phyloP scores from a whole-genome alignment of 805 yeast species.

The Wickerhamomyces strasburgensis region DNA sequence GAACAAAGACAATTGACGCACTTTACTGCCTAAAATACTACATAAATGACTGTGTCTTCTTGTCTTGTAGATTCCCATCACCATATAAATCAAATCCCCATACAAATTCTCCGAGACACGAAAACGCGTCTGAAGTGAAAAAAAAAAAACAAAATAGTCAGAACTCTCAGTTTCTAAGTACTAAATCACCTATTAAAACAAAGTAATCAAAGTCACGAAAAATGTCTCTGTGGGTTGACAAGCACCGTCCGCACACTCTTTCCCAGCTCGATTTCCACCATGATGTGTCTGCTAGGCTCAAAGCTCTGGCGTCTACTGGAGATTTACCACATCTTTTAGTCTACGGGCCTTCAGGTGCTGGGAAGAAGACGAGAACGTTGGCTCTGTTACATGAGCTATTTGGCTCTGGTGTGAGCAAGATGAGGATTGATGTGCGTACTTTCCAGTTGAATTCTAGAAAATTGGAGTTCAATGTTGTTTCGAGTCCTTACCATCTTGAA shows the following conservation, averaged over 20 bases:
- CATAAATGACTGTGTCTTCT: no score
- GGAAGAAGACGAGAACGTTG: slow-evolving; percentile 90
- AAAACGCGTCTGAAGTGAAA: no score
- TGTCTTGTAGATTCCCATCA: no score
- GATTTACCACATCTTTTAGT: slow-evolving; percentile 91
- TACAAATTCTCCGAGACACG: no score
- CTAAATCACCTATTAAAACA: no score
- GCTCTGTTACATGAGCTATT: slow-evolving; percentile 74
- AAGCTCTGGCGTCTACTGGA: slow-evolving; percentile 60
- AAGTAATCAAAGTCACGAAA: no score
- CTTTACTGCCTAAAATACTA: no score
- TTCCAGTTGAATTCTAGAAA: slow-evolving; percentile 73
- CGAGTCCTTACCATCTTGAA: slow-evolving; percentile 86
- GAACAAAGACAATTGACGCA: no score
- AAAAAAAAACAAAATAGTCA: no score
- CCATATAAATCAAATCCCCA: no score
- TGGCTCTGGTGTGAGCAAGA: slow-evolving; percentile 75
- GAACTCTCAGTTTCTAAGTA: no score
- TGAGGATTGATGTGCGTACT: slow-evolving; percentile 86
- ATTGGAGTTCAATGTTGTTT: slow-evolving; percentile 87
- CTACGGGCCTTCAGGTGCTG: slow-evolving; percentile 96
- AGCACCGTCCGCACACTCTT: slow-evolving; percentile 74
- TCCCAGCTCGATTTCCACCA: slow-evolving; percentile 62
- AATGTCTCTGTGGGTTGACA: slow-evolving; percentile 97
- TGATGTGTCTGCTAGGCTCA: slow-evolving; percentile 56